Conservation (phyloP, 768 basidiomycete species). For the Calvatia gigantea region DNA sequence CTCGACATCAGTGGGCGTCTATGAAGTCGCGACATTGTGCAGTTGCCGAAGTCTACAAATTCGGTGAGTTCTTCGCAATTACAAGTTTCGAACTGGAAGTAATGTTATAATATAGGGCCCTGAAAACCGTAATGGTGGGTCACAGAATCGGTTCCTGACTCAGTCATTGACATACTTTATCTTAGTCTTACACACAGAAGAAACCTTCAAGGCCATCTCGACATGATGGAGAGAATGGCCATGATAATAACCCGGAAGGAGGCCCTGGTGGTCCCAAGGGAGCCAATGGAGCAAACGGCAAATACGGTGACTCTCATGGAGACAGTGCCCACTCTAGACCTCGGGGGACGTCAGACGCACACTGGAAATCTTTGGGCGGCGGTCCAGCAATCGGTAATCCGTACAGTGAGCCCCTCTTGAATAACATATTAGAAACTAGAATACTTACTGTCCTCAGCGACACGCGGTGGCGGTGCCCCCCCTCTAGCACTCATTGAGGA, state of each 20-base stretch:
- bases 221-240: constrained; percentile 41
- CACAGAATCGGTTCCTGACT: neutral
- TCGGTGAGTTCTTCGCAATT: constrained; percentile 45
- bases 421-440: neutral
- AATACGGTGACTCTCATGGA: constrained; percentile 24
- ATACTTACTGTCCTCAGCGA: neutral
- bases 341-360: constrained; percentile 75
- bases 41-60: constrained; percentile 88
- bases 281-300: constrained; percentile 22
- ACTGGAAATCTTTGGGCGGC: constrained; percentile 36
- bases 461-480: neutral
- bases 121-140: constrained; percentile 81
- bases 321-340: constrained; percentile 36
- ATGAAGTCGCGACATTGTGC: constrained; percentile 92
- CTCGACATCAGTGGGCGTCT: constrained; percentile 84
- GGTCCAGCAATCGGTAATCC: constrained; percentile 7
- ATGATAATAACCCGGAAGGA: constrained; percentile 17
- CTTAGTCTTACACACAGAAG: constrained; percentile 76
- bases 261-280: constrained; percentile 24
- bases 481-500: neutral
- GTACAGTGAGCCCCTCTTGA: constrained; percentile 11
- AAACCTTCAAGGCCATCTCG: constrained; percentile 54
- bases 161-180: constrained; percentile 12
- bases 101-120: constrained; percentile 44
- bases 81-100: neutral